Evolutionary conservation across 345 rosid genomes (phyloP).

Genomic region (Citrus medica): DNA sequence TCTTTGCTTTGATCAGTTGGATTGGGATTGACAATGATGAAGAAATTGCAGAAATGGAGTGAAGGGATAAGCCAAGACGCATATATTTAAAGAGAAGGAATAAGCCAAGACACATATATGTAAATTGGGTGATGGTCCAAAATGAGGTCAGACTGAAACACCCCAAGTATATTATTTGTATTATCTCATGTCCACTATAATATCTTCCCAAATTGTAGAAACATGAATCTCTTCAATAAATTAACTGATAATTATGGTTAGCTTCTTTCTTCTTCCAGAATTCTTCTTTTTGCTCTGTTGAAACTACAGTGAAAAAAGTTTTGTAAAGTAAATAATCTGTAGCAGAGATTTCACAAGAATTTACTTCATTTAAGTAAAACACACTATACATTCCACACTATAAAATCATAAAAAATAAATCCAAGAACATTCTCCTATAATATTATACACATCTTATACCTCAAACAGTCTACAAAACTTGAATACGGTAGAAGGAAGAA

Average conservation of each 20-base stretch:
- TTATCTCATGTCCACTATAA: neutral
- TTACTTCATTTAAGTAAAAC: neutral
- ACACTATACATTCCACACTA: neutral
- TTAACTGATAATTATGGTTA: neutral
- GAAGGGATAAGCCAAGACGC: neutral
- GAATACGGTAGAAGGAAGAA: constrained; percentile 4
- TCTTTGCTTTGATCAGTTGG: constrained; percentile 74
- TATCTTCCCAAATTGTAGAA: constrained; percentile 5
- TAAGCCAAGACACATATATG: neutral
- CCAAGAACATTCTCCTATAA: constrained; percentile 6
- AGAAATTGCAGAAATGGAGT: constrained; percentile 19
- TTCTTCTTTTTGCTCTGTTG: neutral
- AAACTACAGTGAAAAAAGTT: neutral
- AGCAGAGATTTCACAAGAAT: constrained; percentile 6
- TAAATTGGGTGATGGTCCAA: neutral
- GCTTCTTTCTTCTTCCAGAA: neutral
- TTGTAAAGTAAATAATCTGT: neutral
- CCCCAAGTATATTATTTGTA: constrained; percentile 2
- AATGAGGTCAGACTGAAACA: constrained; percentile 22
- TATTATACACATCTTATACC: constrained; percentile 13
- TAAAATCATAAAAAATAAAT: constrained; percentile 5
- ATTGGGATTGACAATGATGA: constrained; percentile 60
- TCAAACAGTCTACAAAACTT: constrained; percentile 11
- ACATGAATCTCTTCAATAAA: neutral
- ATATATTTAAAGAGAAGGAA: neutral